Percentiles rank a stretch among this genome's conserved stretches.
These are phyloP conservation scores for Rhizopogon roseolus DNA, from an alignment of 768 basidiomycete genomes.

Conservation along the genomic window DNA sequence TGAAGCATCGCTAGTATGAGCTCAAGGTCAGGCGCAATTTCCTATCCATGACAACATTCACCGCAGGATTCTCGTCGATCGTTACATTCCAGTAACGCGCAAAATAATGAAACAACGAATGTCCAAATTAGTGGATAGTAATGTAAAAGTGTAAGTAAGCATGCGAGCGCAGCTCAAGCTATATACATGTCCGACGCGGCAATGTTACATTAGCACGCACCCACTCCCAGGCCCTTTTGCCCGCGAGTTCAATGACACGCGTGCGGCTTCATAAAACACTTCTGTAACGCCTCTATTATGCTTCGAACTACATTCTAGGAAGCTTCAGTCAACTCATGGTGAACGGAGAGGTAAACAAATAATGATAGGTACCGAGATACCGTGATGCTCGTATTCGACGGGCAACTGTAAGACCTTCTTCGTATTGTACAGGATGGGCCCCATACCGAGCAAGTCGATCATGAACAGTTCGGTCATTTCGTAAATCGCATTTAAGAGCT, in stretches of 20 bases:
- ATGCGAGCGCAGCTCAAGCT: slow-evolving; percentile 1
- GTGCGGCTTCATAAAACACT: slow-evolving; percentile 88
- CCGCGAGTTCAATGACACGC: slow-evolving; percentile 74
- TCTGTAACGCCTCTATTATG: slow-evolving; percentile 93
- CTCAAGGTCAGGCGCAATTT: slow-evolving; percentile 85
- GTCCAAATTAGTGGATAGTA: not conserved
- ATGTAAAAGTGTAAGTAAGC: not conserved
- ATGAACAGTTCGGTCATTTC: slow-evolving; percentile 72
- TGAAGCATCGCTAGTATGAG: slow-evolving; percentile 92
- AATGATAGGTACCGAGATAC: slow-evolving; percentile 71
- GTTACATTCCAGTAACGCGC: too few species aligned
- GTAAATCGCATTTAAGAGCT: slow-evolving; percentile 95
- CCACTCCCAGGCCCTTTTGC: slow-evolving; percentile 56
- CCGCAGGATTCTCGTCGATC: slow-evolving; percentile 91
- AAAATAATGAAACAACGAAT: not conserved
- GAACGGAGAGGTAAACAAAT: not conserved
- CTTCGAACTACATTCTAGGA: slow-evolving; percentile 91
- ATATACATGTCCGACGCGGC: not conserved
- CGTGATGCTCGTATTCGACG: slow-evolving; percentile 89
- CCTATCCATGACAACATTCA: slow-evolving; percentile 85
- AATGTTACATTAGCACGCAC: slow-evolving; percentile 52
- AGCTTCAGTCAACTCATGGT: not conserved
- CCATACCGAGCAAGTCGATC: slow-evolving; percentile 72
- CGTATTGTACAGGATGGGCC: slow-evolving; percentile 78
- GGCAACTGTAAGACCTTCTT: slow-evolving; percentile 85